Evolutionary conservation across 1,139 yeast species (phyloP), one percentile per base, ranked within the genome.

Genomic region (Meyerozyma athensensis): DNA sequence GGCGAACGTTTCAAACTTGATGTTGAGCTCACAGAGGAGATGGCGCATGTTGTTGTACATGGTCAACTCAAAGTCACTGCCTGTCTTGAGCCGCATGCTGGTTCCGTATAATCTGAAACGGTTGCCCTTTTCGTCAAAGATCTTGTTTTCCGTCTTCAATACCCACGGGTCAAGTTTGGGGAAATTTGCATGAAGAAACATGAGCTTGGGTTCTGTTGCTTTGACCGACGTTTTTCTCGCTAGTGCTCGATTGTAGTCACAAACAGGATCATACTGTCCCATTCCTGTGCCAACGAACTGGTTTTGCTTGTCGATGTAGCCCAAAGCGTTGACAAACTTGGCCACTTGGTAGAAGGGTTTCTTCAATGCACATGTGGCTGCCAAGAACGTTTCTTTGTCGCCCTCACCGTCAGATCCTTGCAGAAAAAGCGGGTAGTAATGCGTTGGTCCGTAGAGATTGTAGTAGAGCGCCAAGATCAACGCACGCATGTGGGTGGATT

Each of bases 401-500:
- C 96, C 96, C 62, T 86, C 95, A 32, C 96, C 96, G 40, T 81
- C 84, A 0, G 86, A 78, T 10, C 90, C 90, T 60, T 86, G 95
- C 1, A 92, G 81, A 39, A 87, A 74, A 34, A 87, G 69, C n/a
- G 94, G 94, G 58, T 86, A 87, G 54, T 74, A 87, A 61, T 79
- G 79, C 13, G 74, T 72, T 5, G 92, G 94, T 0, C 96, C 96
- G 53, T 77, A 82, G 30, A 84, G 59, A 53, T 86, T 87, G 61
- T 86, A 87, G 59, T 86, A 86, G 26, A 84, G 60, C 0, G 95
- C 79, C 38, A 87, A 59, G 38, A 86, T 56, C 39, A 86, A 59
- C 8, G 86, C 77, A 46, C 74, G 73, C 40, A 77, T 68, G 57
- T 87, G 96, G 1, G 74, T 66, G 21, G 65, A 62, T 55, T 86